Conservation (phyloP, 2,329 filamentous ascomycete species). For the Botryosphaeria dothidea region DNA sequence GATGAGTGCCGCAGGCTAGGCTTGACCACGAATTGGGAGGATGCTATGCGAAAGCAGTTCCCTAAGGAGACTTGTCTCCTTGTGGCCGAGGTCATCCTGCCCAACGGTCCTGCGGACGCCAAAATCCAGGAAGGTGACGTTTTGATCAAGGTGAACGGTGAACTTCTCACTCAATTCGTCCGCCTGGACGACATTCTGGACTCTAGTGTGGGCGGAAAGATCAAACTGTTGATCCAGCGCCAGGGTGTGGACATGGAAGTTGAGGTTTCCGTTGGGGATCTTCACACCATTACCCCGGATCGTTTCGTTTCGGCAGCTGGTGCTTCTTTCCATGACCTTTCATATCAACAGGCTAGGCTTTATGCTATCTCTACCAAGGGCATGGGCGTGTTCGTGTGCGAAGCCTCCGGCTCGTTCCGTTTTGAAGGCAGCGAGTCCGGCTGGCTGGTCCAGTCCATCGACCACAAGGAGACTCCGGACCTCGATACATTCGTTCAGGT, state of each 20-base stretch:
- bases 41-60: constrained; percentile 76
- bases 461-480: constrained; percentile 88
- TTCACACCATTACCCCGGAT: constrained; percentile 93
- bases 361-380: constrained; percentile 85
- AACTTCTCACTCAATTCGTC: constrained; percentile 91
- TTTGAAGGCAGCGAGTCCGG: constrained; percentile 89
- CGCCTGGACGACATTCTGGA: constrained; percentile 89
- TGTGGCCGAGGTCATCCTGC: constrained; percentile 91
- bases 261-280: constrained; percentile 79
- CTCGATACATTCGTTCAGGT: constrained; percentile 88
- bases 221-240: constrained; percentile 81
- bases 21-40: constrained; percentile 82
- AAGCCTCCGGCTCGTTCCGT: constrained; percentile 91
- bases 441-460: constrained; percentile 90
- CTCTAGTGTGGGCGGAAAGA: constrained; percentile 75
- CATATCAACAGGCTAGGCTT: constrained; percentile 94
- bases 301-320: constrained; percentile 93
- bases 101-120: constrained; percentile 80
- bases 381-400: constrained; percentile 85
- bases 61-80: constrained; percentile 96
- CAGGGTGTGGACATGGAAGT: constrained; percentile 86
- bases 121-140: constrained; percentile 95
- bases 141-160: constrained; percentile 86
- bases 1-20: constrained; percentile 93
- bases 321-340: constrained; percentile 91